Evolutionary conservation across 2,329 filamentous ascomycete species (phyloP).

Genomic region (Ophiostoma fasciatum): DNA sequence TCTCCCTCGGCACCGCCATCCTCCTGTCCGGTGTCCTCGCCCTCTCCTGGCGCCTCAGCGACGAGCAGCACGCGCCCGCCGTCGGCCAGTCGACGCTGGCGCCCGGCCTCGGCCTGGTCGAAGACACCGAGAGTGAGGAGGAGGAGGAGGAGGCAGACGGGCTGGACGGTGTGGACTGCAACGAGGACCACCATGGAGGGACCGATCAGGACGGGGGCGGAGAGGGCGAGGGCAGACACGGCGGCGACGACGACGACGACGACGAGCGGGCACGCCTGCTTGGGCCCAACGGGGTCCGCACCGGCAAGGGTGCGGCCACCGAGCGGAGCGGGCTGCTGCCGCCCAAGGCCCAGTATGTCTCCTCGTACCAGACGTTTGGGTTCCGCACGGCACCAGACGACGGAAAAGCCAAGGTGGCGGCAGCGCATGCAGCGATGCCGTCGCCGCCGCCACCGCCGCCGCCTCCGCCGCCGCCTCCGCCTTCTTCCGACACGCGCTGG

Average conservation of each 20-base stretch:
- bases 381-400: too few relatives aligned
- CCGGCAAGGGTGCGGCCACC: too few relatives aligned
- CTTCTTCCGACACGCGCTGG: too few relatives aligned
- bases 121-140: slow-evolving; percentile 49
- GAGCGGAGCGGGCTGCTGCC: slow-evolving; percentile 9
- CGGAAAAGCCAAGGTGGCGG: too few relatives aligned
- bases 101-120: slow-evolving; percentile 69
- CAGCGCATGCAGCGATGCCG: too few relatives aligned
- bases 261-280: slow-evolving; percentile 39
- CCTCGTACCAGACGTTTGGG: slow-evolving; percentile 34
- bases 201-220: too few relatives aligned
- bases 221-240: too few relatives aligned
- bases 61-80: slow-evolving; percentile 49
- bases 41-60: slow-evolving; percentile 83
- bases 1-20: slow-evolving; percentile 74
- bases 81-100: slow-evolving; percentile 56
- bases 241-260: slow-evolving; percentile 33
- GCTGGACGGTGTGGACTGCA: too few relatives aligned
- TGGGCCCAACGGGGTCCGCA: too few relatives aligned
- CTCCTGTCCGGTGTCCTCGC: slow-evolving; percentile 78
- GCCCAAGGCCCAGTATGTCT: slow-evolving; percentile 10
- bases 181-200: too few relatives aligned
- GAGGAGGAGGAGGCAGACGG: slow-evolving; percentile 39
- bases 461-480: too few relatives aligned
- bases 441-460: too few relatives aligned